Conservation (phyloP, 495 filamentous ascomycete genomes). For the Hypoxylon lenormandii region DNA sequence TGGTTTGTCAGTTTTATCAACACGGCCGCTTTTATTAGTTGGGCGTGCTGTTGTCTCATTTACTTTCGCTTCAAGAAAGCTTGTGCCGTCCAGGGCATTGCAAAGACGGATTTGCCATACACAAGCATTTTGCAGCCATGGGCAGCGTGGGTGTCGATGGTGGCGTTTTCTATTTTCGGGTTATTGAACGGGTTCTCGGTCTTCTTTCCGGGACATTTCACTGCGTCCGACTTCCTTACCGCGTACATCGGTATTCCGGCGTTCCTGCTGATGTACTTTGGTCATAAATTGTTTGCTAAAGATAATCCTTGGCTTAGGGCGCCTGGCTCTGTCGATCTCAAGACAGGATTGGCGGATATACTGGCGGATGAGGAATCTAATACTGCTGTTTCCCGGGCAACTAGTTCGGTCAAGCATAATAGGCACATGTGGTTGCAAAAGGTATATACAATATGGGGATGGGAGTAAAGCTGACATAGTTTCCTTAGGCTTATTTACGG, state of each 20-base stretch:
- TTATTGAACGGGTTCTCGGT: conserved; percentile 74
- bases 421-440: conserved; percentile 7
- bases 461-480: conserved; percentile 35
- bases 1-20: conserved; percentile 74
- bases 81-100: conserved; percentile 61
- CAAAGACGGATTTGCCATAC: conserved; percentile 63
- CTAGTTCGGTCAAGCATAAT: not conserved
- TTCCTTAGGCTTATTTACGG: too few relatives aligned
- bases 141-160: conserved; percentile 62
- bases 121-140: conserved; percentile 65
- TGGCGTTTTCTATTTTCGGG: conserved; percentile 63
- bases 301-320: conserved; percentile 66
- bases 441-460: conserved; percentile 24
- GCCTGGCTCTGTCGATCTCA: conserved; percentile 67
- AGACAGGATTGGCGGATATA: conserved; percentile 66
- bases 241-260: conserved; percentile 73
- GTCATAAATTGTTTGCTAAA: conserved; percentile 61
- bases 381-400: not conserved
- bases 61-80: conserved; percentile 72
- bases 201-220: conserved; percentile 68
- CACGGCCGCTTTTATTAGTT: conserved; percentile 70
- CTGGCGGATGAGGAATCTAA: conserved; percentile 63
- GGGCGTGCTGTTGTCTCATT: conserved; percentile 70
- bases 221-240: conserved; percentile 63
- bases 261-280: conserved; percentile 68